Conservation (phyloP, 257 asterid species). For the Rauvolfia tetraphylla region DNA sequence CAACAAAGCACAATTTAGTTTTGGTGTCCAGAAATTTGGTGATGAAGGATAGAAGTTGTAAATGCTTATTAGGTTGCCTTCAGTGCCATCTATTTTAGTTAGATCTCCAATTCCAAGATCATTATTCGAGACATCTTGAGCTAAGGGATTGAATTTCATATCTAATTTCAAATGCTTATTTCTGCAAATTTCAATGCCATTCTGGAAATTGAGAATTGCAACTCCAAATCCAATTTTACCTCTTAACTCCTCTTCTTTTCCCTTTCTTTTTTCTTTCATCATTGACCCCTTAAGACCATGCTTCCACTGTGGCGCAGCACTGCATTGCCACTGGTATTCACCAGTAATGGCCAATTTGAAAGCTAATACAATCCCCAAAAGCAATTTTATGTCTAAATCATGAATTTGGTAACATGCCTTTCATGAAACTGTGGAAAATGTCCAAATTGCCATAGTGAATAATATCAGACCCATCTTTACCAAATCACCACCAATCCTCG, state of each 20-base stretch:
- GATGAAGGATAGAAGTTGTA: not conserved
- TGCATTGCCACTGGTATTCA: not conserved
- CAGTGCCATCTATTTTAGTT: no score
- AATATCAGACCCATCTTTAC: no score
- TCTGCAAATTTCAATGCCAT: not conserved
- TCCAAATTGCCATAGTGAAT: not conserved
- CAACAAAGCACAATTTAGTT: not conserved
- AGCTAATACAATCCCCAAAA: not conserved
- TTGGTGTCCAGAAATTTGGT: not conserved
- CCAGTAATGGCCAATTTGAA: not conserved
- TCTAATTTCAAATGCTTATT: not conserved
- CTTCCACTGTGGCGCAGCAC: not conserved
- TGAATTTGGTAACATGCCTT: not conserved
- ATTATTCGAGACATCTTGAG: not conserved
- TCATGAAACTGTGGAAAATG: not conserved
- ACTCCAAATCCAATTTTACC: not conserved
- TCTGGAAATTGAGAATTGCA: not conserved
- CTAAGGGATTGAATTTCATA: not conserved
- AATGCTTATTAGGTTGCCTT: no score
- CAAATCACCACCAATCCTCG: not conserved
- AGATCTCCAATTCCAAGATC: not conserved
- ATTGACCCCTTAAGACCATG: not conserved
- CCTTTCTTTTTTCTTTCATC: not conserved
- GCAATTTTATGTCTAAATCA: not conserved
- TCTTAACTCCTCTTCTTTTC: not conserved